Evolutionary conservation across 805 yeast species (phyloP).

Genomic region (Suhomyces kilbournensis): DNA sequence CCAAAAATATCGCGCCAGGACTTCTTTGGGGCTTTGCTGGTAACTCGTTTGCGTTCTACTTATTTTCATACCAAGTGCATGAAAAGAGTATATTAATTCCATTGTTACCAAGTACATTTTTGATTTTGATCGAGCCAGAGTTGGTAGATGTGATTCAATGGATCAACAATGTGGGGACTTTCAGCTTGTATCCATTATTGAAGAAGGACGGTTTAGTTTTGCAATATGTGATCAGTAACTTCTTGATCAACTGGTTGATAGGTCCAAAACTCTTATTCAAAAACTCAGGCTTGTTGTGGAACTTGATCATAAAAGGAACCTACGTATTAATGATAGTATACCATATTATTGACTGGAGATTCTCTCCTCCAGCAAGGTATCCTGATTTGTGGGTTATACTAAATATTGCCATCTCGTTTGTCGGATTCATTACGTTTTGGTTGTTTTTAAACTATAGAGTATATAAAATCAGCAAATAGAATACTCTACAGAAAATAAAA

Average conservation of each 20-base stretch:
- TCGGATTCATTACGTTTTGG: conserved; percentile 72
- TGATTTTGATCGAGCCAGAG: conserved; percentile 54
- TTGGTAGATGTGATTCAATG: conserved; percentile 76
- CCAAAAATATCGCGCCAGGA: conserved; percentile 15
- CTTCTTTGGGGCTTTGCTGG: conserved; percentile 70
- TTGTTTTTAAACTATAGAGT: conserved; percentile 69
- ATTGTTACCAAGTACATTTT: conserved; percentile 73
- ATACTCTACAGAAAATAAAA: background rate
- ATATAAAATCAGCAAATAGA: conserved; percentile 11
- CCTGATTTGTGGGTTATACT: conserved; percentile 87
- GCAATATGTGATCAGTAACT: conserved; percentile 64
- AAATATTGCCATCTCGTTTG: conserved; percentile 72
- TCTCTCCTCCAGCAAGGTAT: conserved; percentile 53
- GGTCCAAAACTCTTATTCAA: conserved; percentile 32
- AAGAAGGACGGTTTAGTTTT: conserved; percentile 68
- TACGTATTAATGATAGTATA: conserved; percentile 46
- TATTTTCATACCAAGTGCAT: conserved; percentile 94
- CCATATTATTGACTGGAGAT: conserved; percentile 52
- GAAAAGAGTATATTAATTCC: conserved; percentile 91
- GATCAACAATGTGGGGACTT: conserved; percentile 81
- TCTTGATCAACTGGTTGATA: conserved; percentile 75
- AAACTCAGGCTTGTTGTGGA: conserved; percentile 22
- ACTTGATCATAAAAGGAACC: conserved; percentile 21
- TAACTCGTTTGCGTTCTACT: conserved; percentile 81
- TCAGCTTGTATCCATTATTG: conserved; percentile 85